Conservation (phyloP, 441 rosid genomes). For the Populus hybrid region DNA sequence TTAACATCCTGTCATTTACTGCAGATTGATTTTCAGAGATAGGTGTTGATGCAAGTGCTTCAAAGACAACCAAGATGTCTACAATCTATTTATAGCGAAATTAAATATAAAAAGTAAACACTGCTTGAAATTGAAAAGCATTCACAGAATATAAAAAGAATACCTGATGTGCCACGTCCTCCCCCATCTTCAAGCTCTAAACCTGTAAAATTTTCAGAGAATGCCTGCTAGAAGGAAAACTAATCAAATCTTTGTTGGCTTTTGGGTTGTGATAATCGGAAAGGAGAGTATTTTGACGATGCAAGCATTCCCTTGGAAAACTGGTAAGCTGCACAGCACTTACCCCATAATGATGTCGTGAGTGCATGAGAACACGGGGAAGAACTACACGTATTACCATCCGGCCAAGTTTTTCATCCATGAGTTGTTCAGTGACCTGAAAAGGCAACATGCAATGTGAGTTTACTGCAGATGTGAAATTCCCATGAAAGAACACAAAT, state of each 20-base stretch:
- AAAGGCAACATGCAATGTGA: neutral
- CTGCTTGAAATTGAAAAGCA: neutral
- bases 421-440: slow-evolving; percentile 82
- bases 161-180: slow-evolving; percentile 98
- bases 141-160: slow-evolving; percentile 6
- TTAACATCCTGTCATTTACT: neutral
- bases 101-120: neutral
- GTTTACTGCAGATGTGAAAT: neutral
- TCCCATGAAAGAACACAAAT: neutral
- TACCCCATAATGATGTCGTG: slow-evolving; percentile 96
- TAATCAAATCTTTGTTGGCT: slow-evolving; percentile 18
- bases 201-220: slow-evolving; percentile 90
- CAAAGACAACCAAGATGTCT: neutral
- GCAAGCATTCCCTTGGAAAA: neutral
- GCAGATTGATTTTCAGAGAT: neutral
- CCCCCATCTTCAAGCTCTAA: slow-evolving; percentile 99
- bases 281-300: neutral
- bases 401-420: slow-evolving; percentile 97
- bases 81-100: neutral
- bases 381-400: slow-evolving; percentile 91
- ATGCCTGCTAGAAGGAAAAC: slow-evolving; percentile 57
- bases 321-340: neutral
- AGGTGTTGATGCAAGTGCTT: neutral
- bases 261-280: slow-evolving; percentile 5
- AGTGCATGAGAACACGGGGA: slow-evolving; percentile 95